Conservation (phyloP, 208 protist genomes). For the Acanthamoeba sp. region DNA sequence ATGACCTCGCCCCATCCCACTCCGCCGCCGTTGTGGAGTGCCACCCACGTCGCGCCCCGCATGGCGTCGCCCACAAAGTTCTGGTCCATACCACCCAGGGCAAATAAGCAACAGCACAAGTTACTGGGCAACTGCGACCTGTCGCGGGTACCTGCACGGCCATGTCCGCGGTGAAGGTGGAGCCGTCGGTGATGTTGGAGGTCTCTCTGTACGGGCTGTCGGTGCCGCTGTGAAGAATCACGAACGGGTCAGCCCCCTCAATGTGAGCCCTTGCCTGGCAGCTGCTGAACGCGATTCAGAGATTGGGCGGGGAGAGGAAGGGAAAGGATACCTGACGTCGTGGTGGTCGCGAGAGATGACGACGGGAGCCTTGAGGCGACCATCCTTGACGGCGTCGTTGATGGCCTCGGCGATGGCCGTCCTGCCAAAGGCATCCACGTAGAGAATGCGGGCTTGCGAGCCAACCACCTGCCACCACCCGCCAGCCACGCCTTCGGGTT, state of each 20-base stretch:
- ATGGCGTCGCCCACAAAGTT: slow-evolving; percentile 89
- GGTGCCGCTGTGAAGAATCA: slow-evolving; percentile 76
- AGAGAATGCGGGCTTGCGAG: slow-evolving; percentile 93
- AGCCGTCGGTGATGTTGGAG: slow-evolving; percentile 92
- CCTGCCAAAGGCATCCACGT: slow-evolving; percentile 88
- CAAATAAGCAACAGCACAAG: too few relatives aligned
- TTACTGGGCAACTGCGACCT: too few relatives aligned
- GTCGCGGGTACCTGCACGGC: slow-evolving; percentile 91
- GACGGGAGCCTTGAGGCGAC: slow-evolving; percentile 85
- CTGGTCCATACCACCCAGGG: too few relatives aligned
- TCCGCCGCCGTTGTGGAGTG: slow-evolving; percentile 93
- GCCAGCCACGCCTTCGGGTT: too few relatives aligned
- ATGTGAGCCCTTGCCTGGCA: too few relatives aligned
- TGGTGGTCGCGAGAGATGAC: slow-evolving; percentile 93
- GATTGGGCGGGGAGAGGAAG: too few relatives aligned
- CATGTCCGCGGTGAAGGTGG: slow-evolving; percentile 92
- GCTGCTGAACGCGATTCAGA: too few relatives aligned
- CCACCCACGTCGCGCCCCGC: slow-evolving; percentile 91
- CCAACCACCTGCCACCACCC: slow-evolving; percentile 88
- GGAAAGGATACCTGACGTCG: slow-evolving; percentile 90
- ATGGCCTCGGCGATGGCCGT: slow-evolving; percentile 90
- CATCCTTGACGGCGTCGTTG: slow-evolving; percentile 90
- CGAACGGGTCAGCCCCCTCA: background rate
- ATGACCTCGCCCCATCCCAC: slow-evolving; percentile 93
- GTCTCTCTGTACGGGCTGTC: slow-evolving; percentile 93